These are phyloP conservation scores for Colletotrichum sp. DNA, from an alignment of 2,329 filamentous ascomycete genomes.

Conservation along the genomic window DNA sequence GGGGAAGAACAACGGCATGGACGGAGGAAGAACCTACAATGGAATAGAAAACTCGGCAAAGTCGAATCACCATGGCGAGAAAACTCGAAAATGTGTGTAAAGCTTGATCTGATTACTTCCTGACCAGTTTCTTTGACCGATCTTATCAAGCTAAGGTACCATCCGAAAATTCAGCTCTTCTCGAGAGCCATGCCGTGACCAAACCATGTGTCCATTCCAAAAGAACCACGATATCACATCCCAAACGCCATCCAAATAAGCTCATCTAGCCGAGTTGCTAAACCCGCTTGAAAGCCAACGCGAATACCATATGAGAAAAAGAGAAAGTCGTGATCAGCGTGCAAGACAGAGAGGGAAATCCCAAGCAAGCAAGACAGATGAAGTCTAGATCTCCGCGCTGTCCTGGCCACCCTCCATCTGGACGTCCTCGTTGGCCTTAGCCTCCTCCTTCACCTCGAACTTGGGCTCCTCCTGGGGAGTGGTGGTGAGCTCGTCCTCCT, in stretches of 20 bases:
- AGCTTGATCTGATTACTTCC: neutral
- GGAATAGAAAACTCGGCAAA: neutral
- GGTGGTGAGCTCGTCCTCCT: neutral
- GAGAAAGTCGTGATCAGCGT: neutral
- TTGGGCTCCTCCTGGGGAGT: conserved; percentile 12
- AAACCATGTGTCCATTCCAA: neutral
- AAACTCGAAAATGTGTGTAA: neutral
- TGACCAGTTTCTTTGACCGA: neutral
- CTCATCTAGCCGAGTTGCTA: neutral
- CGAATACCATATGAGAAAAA: neutral
- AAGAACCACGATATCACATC: neutral
- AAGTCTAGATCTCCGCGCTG: neutral
- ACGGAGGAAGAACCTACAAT: neutral
- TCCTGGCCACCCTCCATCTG: neutral
- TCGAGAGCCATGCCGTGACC: neutral
- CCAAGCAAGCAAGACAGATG: neutral
- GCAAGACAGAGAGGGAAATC: neutral
- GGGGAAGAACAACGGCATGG: neutral
- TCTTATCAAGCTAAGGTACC: neutral
- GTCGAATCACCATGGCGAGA: neutral
- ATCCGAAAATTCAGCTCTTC: neutral
- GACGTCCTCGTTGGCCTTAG: neutral
- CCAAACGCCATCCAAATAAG: neutral
- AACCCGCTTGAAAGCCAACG: neutral
- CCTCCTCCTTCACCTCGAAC: conserved; percentile 5